Evolutionary conservation across 1,139 yeast species (phyloP), one percentile per base, ranked within the genome.

Genomic region (Lodderomyces orthopsilosis): DNA sequence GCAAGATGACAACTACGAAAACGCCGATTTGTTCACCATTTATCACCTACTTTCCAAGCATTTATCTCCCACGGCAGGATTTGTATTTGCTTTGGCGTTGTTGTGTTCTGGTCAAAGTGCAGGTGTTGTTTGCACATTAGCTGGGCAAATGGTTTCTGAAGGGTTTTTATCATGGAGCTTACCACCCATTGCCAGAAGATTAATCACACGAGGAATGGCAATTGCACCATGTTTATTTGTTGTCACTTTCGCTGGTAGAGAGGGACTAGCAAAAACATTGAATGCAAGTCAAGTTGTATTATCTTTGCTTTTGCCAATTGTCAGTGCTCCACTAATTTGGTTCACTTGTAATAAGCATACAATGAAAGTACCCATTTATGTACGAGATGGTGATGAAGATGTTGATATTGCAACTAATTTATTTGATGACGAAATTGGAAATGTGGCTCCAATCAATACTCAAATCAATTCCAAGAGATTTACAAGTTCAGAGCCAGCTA

Each of bases 101-200:
- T 70, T 93, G 42, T 90, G 91, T 59, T 86, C 96, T n/a, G 98
- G 98, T 15, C 96, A 91, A 60, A 86, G 96, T 57, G 98, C 98
- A 1, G 98, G 98, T 40, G 87, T 94, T 24, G 96, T 93, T n/a
- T 93, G 97, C 58, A 93, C 98, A 0, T 75, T 93, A 58, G 95
- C 98, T 1, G 97, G 98, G 17, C 98, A 93, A 62, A 89, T 91
- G 81, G 96, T 93, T 1, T 83, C 90, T 56, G 98, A 93, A 61
- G 98, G 98, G 0, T 94, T 91, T 55, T 73, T 91, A 38, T 74
- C 79, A 48, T 89, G 97, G 93, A 72, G 86, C 1, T 74, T 91
- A 49, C 82, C 87, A 26, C 98, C 98, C 1, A 93, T 94, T 70
- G 70, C 85, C 3, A 79, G 97, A 46, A 77, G 98, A 51, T 68